Evolutionary conservation across 73 alveolate genomes (phyloP), one percentile per base, ranked within the genome.

Genomic region (Effrenium voratum): DNA sequence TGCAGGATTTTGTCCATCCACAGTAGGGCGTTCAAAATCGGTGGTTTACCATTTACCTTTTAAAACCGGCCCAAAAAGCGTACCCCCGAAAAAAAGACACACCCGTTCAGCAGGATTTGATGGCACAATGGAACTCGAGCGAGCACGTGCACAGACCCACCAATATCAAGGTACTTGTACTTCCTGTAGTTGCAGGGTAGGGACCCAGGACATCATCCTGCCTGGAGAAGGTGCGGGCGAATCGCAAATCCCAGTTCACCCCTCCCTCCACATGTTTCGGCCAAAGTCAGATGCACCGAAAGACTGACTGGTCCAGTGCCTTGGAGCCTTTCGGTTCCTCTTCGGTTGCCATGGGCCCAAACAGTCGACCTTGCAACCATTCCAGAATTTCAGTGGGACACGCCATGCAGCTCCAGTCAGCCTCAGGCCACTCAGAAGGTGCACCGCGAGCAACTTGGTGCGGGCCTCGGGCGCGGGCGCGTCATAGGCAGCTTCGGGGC

Each of bases 371-470:
- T 52, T 10, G 66, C 19, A 10, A 52, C 66, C 19, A 52, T 52
- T 52, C 10, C 66, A 52, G 66, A 19, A 19, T 52, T 10, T 10
- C 28, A 19, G 66, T 52, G 19, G 19, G n/a, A 55, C 15, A 55
- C 1, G 26, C 15, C 15, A 0, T 0, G 15, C 26, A 2, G 26
- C 1, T 36, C 80, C 38, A 12, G 38, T 0, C 5, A 30, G 5
- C 43, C 3, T n/a, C 79, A 87, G 96, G 96, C 66, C 6, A 68
- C 63, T 0, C 79, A 68, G 57, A 75, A 75, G 52, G 75, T 90
- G 16, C 96, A 90, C 96, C 63, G 45, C 36, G 96, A 90, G 75
- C 96, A 90, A 73, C 96, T 90, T 6, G 96, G 96, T 28, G 10
- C 5, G 30, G 85, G 75, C 57, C 45, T 40, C 86, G 44, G 49